Evolutionary conservation across 2,329 filamentous ascomycete species (phyloP).

Genomic region (Monilinia vaccinii-corymbosi): DNA sequence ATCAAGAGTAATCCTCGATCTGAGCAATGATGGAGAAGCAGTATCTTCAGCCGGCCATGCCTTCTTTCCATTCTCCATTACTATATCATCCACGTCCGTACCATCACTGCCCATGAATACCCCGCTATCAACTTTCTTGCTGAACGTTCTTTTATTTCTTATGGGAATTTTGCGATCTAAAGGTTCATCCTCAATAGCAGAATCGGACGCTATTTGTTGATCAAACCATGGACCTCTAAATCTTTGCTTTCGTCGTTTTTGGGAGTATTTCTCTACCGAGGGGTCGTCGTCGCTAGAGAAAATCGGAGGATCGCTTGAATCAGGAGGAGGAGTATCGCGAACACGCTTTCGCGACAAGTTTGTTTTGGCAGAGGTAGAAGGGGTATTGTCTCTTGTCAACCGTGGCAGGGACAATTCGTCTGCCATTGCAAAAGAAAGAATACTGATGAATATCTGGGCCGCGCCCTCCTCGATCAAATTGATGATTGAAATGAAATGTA

Average conservation of each 20-base stretch:
- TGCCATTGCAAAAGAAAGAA: slow-evolving; percentile 11
- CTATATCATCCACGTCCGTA: slow-evolving; percentile 34
- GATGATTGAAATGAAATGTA: not conserved
- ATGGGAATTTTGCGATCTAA: slow-evolving; percentile 6
- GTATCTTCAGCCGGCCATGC: not conserved
- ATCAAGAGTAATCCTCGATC: not conserved
- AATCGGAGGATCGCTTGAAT: slow-evolving; percentile 60
- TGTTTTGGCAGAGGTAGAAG: not conserved
- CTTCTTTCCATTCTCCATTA: not conserved
- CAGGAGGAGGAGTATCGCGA: slow-evolving; percentile 29
- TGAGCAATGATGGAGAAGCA: not conserved
- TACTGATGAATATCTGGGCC: not conserved
- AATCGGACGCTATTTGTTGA: slow-evolving; percentile 38
- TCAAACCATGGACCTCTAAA: slow-evolving; percentile 62
- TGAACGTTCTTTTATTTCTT: slow-evolving; percentile 41
- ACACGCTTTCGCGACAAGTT: slow-evolving; percentile 31
- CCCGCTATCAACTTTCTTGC: slow-evolving; percentile 57
- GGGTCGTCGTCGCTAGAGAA: slow-evolving; percentile 68
- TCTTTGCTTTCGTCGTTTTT: slow-evolving; percentile 49
- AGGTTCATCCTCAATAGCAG: slow-evolving; percentile 11
- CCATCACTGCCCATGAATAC: slow-evolving; percentile 59
- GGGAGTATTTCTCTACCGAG: slow-evolving; percentile 53
- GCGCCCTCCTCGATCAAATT: not conserved
- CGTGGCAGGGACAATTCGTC: slow-evolving; percentile 18
- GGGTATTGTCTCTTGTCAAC: slow-evolving; percentile 1